Evolutionary conservation across 176 grass and related monocot species (phyloP).

Genomic region (Olyra latifolia): DNA sequence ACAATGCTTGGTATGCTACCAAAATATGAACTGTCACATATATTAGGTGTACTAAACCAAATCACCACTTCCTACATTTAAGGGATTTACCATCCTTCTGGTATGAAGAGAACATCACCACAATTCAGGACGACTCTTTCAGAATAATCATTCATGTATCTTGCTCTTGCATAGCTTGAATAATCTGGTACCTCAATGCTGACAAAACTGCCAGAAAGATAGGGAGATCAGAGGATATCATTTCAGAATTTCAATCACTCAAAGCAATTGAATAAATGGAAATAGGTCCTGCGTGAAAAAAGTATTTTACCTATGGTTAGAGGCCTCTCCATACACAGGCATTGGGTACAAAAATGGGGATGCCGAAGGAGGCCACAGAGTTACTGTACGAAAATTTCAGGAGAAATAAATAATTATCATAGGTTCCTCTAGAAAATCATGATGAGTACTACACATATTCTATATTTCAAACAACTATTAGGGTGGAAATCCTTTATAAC

Average conservation of each 20-base stretch:
- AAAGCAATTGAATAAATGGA: slow-evolving; percentile 9
- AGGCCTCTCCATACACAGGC: slow-evolving; percentile 94
- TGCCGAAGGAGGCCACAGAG: slow-evolving; percentile 84
- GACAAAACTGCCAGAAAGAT: slow-evolving; percentile 57
- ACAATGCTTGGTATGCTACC: neutral
- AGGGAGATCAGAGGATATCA: slow-evolving; percentile 13
- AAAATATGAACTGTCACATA: slow-evolving; percentile 1
- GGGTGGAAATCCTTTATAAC: slow-evolving; percentile 19
- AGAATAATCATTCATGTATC: slow-evolving; percentile 66
- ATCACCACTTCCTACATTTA: neutral
- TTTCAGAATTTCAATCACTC: neutral
- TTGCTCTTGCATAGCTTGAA: slow-evolving; percentile 71
- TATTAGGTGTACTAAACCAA: neutral
- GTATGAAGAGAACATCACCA: slow-evolving; percentile 92
- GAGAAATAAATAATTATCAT: slow-evolving; percentile 20
- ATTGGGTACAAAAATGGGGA: slow-evolving; percentile 79
- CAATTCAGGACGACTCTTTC: slow-evolving; percentile 64
- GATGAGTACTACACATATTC: slow-evolving; percentile 13
- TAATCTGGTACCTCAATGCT: slow-evolving; percentile 71
- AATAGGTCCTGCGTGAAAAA: slow-evolving; percentile 22
- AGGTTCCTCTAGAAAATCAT: slow-evolving; percentile 13
- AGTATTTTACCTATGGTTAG: slow-evolving; percentile 83
- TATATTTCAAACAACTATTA: neutral
- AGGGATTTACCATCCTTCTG: slow-evolving; percentile 85
- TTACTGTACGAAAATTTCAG: slow-evolving; percentile 50